Percentiles rank a stretch among this genome's conserved stretches.
phyloP scores from a whole-genome alignment of 169 alveolate genomes.

The Theileria sp. region DNA sequence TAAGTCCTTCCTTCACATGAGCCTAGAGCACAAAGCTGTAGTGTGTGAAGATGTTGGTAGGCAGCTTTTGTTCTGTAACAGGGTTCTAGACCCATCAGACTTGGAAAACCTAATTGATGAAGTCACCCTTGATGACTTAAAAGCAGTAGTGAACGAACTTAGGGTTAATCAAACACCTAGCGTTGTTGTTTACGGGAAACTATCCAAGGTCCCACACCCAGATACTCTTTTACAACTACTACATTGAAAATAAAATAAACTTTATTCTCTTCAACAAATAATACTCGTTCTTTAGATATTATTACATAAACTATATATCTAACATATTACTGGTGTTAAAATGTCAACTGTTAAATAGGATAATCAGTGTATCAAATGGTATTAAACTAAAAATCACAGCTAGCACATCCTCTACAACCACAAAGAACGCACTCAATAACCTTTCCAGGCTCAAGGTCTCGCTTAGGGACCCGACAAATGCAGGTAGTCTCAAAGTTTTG shows the following conservation, averaged over 20 bases:
- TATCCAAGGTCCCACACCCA: constrained; percentile 76
- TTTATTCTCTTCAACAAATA: background rate
- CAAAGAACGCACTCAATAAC: constrained; percentile 94
- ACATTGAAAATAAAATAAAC: background rate
- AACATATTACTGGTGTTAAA: background rate
- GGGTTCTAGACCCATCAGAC: constrained; percentile 70
- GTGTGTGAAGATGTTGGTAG: constrained; percentile 83
- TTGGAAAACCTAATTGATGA: constrained; percentile 76
- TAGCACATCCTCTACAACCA: constrained; percentile 99
- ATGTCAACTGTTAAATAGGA: background rate
- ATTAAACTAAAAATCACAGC: constrained; percentile 66
- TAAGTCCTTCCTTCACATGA: constrained; percentile 76
- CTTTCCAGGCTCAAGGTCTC: constrained; percentile 84
- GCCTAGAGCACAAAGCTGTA: constrained; percentile 76
- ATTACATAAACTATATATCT: background rate
- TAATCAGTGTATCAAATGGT: background rate
- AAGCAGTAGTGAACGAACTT: constrained; percentile 65
- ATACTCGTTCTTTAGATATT: background rate
- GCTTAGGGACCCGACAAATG: constrained; percentile 98
- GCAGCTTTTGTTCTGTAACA: constrained; percentile 77
- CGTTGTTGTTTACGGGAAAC: constrained; percentile 80
- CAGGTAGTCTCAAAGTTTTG: constrained; percentile 94
- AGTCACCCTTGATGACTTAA: constrained; percentile 70
- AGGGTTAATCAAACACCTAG: constrained; percentile 70
- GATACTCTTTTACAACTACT: constrained; percentile 60